These are phyloP conservation scores for Malus hybrid DNA, from an alignment of 331 rosid species.

Conservation along the genomic window DNA sequence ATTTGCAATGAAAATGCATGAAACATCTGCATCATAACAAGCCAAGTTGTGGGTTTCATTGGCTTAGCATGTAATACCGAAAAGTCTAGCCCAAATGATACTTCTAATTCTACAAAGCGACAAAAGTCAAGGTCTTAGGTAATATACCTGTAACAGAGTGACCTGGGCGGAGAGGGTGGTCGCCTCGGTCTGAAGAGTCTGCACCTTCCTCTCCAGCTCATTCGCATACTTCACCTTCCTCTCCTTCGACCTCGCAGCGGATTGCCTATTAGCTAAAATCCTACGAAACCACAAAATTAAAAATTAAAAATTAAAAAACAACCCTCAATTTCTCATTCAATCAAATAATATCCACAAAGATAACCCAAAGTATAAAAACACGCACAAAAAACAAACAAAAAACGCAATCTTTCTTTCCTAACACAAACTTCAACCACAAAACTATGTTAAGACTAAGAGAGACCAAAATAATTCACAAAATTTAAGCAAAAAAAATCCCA, in stretches of 20 bases:
- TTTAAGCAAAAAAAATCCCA: too few species aligned
- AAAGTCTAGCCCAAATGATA: slow-evolving; percentile 10
- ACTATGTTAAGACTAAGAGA: too few species aligned
- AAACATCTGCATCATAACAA: not conserved
- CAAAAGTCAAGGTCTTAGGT: slow-evolving; percentile 6
- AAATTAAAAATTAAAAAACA: not conserved
- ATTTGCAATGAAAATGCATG: not conserved
- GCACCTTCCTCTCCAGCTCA: slow-evolving; percentile 74
- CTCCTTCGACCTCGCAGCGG: slow-evolving; percentile 92
- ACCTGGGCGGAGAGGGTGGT: slow-evolving; percentile 75
- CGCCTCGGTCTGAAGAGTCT: slow-evolving; percentile 74
- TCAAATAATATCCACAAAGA: not conserved
- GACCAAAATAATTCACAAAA: too few species aligned
- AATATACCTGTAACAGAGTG: slow-evolving; percentile 60
- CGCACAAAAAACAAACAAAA: too few species aligned
- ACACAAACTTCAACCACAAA: not conserved
- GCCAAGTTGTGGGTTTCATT: not conserved
- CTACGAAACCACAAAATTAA: slow-evolving; percentile 20
- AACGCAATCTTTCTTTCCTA: not conserved
- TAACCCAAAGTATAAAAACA: not conserved
- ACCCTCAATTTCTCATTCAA: not conserved
- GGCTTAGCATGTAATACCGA: not conserved
- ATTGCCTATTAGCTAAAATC: slow-evolving; percentile 87
- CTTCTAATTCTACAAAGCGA: not conserved
- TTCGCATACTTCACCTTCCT: slow-evolving; percentile 54